A percentile compares a stretch with the other conserved stretches of the same genome.
phyloP scores from a whole-genome alignment of 108 stramenopile genomes.

The Conticribra weissflogii region DNA sequence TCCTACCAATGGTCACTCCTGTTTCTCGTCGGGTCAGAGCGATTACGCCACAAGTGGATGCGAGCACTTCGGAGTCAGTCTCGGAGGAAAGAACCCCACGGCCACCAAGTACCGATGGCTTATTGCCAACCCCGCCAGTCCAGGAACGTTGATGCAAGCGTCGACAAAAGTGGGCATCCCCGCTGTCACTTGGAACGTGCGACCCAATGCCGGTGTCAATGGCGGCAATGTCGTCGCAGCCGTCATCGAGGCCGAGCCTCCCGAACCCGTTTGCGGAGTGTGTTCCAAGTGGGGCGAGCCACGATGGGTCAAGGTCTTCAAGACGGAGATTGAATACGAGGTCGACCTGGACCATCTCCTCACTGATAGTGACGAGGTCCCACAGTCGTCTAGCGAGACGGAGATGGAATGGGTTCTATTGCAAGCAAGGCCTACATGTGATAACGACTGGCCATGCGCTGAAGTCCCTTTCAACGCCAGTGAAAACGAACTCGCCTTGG shows the following conservation, averaged over 20 bases:
- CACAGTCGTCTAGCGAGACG: not conserved
- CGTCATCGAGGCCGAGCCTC: conserved; percentile 7
- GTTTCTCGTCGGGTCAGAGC: conserved; percentile 5
- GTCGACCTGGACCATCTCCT: conserved; percentile 3
- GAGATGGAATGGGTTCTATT: conserved; percentile 8
- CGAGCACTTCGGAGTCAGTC: conserved; percentile 5
- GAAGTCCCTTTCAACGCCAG: too few relatives aligned
- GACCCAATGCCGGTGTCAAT: not conserved
- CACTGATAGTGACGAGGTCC: conserved; percentile 7
- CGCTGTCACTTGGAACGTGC: conserved; percentile 1
- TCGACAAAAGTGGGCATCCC: conserved; percentile 1
- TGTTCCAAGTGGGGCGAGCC: conserved; percentile 9
- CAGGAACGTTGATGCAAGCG: not conserved
- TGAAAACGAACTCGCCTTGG: too few relatives aligned
- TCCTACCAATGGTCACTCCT: not conserved
- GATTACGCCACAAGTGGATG: conserved; percentile 7
- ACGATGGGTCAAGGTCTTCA: conserved; percentile 4
- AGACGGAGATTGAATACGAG: conserved; percentile 9
- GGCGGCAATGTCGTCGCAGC: conserved; percentile 9
- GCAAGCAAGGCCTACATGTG: conserved; percentile 9
- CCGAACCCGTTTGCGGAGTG: not conserved
- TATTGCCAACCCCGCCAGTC: too few relatives aligned
- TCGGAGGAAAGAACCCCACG: not conserved
- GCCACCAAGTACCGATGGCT: conserved; percentile 10
- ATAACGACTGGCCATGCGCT: conserved; percentile 7